Base-by-base conservation (phyloP, 805 yeast species). In the Dipodascus geniculatus region DNA sequence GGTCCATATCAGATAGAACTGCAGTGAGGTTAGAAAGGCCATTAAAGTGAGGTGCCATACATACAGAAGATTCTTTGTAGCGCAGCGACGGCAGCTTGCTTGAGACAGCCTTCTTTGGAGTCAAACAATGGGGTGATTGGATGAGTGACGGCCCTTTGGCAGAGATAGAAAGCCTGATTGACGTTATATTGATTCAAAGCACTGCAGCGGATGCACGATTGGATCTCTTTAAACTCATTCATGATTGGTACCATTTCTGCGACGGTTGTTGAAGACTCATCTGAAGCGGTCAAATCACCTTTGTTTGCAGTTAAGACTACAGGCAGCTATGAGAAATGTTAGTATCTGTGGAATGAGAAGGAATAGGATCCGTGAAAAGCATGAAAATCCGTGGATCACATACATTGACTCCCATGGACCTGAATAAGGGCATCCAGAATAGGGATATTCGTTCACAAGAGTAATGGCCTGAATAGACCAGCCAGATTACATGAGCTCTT, bases 81-180 rank as follows among this genome's bases (percentile, higher is more conserved):
- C 0, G 98, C 98, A 1, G 76, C 73, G 0, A 80, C 71, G 0
- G 96, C 89, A 9, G 81, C 74, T 0, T 90, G 88, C 62, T 90
- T 91, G 60, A 93, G 71, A 49, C 74, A 78, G 1, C 93, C 91
- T 56, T 85, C 88, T 61, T 89, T 87, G n/a, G 96, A 82, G 65
- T 93, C 98, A 63, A 83, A 93, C 23, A 93, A 67, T 0, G 99
- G 99, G 0, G 96, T 82, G 8, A 93, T 78, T 0, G 99, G 99
- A 66, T 87, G 89, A 0, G 91, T 85, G 0, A 91, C 89, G 0
- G 98, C 91, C 50, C 97, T 69, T 65, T 90, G 96, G 63, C 99
- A 93, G 16, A 93, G 71, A 66, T 93, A 93, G 60, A 90, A 90
- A 1, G 93, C 89, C 65, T 91, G 96, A 58, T 84, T 89, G 14